These are phyloP conservation scores for Pleurostoma richardsiae DNA, from an alignment of 2,329 filamentous ascomycete species.

Conservation along the genomic window DNA sequence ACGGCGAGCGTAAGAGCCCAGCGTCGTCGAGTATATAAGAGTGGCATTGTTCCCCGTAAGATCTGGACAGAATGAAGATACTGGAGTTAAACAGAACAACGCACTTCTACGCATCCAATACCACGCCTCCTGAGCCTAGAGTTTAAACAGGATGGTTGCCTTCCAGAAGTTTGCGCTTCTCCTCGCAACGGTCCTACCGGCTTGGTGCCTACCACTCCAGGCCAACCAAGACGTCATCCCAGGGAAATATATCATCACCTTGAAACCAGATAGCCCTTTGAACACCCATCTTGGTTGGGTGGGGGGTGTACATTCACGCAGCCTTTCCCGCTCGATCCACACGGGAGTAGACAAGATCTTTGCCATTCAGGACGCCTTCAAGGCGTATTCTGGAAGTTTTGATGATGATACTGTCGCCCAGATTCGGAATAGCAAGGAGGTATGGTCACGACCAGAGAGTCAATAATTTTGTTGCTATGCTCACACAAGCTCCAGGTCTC, in stretches of 20 bases:
- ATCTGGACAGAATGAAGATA: neutral
- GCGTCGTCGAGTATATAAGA: neutral
- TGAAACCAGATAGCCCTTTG: slow-evolving; percentile 1
- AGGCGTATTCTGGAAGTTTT: slow-evolving; percentile 1
- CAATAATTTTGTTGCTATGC: too few relatives aligned
- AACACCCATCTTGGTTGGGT: slow-evolving; percentile 2
- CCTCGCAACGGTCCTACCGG: neutral
- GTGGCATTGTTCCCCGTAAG: neutral
- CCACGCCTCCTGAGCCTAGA: neutral
- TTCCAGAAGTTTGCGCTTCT: slow-evolving; percentile 3
- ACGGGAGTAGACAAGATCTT: slow-evolving; percentile 1
- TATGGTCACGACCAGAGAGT: neutral
- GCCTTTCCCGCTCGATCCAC: neutral
- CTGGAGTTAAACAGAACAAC: neutral
- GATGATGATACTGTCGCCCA: slow-evolving; percentile 1
- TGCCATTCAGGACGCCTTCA: slow-evolving; percentile 1
- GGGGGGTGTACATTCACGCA: slow-evolving; percentile 3
- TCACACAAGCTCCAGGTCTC: slow-evolving; percentile 1
- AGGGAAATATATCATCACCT: slow-evolving; percentile 3
- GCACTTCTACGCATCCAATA: neutral
- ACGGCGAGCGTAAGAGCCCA: neutral
- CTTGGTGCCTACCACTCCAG: neutral
- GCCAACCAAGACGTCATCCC: slow-evolving; percentile 1
- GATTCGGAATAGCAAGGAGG: neutral
- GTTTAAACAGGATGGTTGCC: slow-evolving; percentile 1